Evolutionary conservation across 2,329 filamentous ascomycete genomes (phyloP), one percentile per base, ranked within the genome.

Genomic region (Sordariomycetes sp.): DNA sequence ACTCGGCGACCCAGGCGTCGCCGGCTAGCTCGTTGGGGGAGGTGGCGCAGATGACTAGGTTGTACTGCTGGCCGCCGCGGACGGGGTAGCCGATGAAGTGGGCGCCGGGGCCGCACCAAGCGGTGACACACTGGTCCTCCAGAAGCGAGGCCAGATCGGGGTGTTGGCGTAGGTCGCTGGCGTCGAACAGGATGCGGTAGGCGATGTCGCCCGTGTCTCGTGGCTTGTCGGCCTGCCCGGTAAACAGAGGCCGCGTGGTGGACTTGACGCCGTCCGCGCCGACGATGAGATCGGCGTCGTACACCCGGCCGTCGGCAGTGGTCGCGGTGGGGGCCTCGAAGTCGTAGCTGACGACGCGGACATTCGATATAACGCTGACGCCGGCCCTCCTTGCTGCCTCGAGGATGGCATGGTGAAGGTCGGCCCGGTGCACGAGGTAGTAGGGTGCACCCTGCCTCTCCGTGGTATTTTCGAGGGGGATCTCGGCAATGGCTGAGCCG

Each of bases 81-180:
- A 68, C 61, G 0, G 65, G 63, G 52, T 68, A 67, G n/a, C 65
- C 66, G n/a, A 68, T 65, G 50, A 63, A 60, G 55, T 68, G 66
- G 40, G 62, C 63, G 18, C 64, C 64, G 6, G 66, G 66, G 1
- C 66, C 66, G 48, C 63, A 61, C 66, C 66, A 68, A 28, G 64
- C 67, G 46, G 64, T 65, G 2, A 65, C 63, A 8, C 63, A 63
- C 3, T 64, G 64, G 24, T 65, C 58, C 28, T 61, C 60, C 6
- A 67, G 61, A 37, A 65, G 61, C 32, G 60, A 46, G 7, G 58
- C 50, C 56, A 68, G 55, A 1, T 65, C 63, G 1, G 66, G 64
- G 53, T 68, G 63, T 1, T 59, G 55, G n/a, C 63, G 59, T 12
- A 68, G 60, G 11, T 66, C 62, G 53, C 63, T 54, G 0, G 60